Evolutionary conservation across 441 rosid genomes (phyloP).

Genomic region (Pelargonium fulgidum): DNA sequence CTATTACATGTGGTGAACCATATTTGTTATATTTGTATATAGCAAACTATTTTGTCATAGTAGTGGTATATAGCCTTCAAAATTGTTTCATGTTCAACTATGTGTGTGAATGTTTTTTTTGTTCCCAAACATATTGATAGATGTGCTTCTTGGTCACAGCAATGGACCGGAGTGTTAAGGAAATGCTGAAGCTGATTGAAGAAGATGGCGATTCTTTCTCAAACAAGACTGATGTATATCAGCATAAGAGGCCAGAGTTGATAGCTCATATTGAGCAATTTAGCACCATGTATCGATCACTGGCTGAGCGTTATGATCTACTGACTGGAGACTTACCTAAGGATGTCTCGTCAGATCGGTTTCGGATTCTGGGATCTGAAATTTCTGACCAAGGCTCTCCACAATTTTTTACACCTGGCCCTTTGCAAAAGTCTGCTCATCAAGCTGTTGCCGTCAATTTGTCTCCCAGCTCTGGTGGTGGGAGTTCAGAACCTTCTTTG

Average conservation of each 20-base stretch:
- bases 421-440: conserved; percentile 21
- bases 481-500: conserved; percentile 38
- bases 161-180: conserved; percentile 37
- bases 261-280: conserved; percentile 31
- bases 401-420: conserved; percentile 36
- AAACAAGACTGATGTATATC: conserved; percentile 25
- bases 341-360: conserved; percentile 19
- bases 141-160: conserved; percentile 18
- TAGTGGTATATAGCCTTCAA: neutral
- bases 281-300: conserved; percentile 28
- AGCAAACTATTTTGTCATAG: neutral
- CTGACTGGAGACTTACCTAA: conserved; percentile 29
- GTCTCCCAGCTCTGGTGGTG: conserved; percentile 37
- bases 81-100: neutral
- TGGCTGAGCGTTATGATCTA: conserved; percentile 36
- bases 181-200: conserved; percentile 35
- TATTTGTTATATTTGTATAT: neutral
- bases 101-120: neutral
- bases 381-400: conserved; percentile 26
- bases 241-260: conserved; percentile 32
- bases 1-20: neutral
- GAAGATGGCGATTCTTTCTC: conserved; percentile 28
- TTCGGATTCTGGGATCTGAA: conserved; percentile 28
- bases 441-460: conserved; percentile 14
- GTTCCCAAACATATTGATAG: neutral